Evolutionary conservation across 2,329 filamentous ascomycete species (phyloP).

Genomic region (Phialocephala subalpina): DNA sequence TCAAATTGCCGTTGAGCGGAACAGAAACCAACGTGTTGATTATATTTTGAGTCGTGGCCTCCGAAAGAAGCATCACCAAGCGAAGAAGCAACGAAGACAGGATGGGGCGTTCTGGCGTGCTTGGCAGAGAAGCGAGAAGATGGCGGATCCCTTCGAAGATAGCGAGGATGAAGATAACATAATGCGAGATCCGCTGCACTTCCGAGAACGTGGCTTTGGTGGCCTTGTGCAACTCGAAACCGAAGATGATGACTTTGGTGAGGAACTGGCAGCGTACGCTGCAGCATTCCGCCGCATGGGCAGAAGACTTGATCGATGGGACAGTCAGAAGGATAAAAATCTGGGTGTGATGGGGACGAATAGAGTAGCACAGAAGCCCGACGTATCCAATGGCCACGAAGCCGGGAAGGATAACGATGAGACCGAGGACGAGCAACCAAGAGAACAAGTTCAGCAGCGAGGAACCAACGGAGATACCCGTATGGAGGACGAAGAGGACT

Average conservation of each 20-base stretch:
- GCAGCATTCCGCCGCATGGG: slow-evolving; percentile 69
- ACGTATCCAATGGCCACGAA: slow-evolving; percentile 34
- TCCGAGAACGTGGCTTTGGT: slow-evolving; percentile 65
- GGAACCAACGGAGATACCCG: slow-evolving; percentile 46
- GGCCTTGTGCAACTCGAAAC: slow-evolving; percentile 67
- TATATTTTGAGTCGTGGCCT: slow-evolving; percentile 81
- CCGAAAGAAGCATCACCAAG: slow-evolving; percentile 69
- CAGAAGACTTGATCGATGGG: slow-evolving; percentile 76
- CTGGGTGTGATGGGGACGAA: slow-evolving; percentile 43
- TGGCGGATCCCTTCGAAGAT: slow-evolving; percentile 65
- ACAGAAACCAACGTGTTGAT: slow-evolving; percentile 81
- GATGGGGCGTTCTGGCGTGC: slow-evolving; percentile 74
- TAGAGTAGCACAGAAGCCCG: slow-evolving; percentile 33
- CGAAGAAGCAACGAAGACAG: slow-evolving; percentile 66
- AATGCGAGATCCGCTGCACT: slow-evolving; percentile 45
- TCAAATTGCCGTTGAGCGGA: slow-evolving; percentile 81
- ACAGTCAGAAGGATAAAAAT: slow-evolving; percentile 48
- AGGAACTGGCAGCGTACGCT: slow-evolving; percentile 73
- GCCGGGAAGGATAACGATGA: slow-evolving; percentile 39
- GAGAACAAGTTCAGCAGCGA: slow-evolving; percentile 43
- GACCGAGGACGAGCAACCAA: slow-evolving; percentile 45
- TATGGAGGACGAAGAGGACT: slow-evolving; percentile 50
- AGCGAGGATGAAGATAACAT: slow-evolving; percentile 65
- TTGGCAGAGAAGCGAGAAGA: slow-evolving; percentile 67
- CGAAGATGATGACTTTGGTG: slow-evolving; percentile 79